Conservation (phyloP, 441 rosid species). For the Erodium chrysanthum region DNA sequence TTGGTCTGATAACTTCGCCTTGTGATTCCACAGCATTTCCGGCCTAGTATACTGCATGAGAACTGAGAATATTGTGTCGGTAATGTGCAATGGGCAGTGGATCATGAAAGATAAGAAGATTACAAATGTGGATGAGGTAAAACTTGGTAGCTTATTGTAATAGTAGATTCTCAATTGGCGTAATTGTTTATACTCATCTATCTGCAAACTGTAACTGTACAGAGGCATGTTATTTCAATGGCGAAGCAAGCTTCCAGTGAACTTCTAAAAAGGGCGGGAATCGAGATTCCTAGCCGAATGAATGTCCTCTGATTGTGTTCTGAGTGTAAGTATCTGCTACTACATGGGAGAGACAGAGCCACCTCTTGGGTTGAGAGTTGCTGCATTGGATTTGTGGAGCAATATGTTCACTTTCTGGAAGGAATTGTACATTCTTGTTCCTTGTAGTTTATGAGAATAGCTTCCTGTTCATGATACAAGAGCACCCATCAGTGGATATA, state of each 20-base stretch:
- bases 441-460: too few relatives aligned
- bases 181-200: not conserved
- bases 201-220: constrained; percentile 11
- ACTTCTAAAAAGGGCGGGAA: constrained; percentile 48
- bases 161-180: not conserved
- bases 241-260: constrained; percentile 43
- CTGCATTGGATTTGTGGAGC: too few relatives aligned
- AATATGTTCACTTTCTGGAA: not conserved
- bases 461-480: too few relatives aligned
- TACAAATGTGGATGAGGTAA: constrained; percentile 49
- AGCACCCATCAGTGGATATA: too few relatives aligned
- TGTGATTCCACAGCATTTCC: constrained; percentile 38
- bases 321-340: not conserved
- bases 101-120: constrained; percentile 57
- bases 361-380: too few relatives aligned
- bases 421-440: not conserved
- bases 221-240: constrained; percentile 38
- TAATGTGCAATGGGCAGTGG: constrained; percentile 73
- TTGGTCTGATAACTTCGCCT: not conserved
- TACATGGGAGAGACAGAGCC: too few relatives aligned
- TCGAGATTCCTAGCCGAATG: constrained; percentile 44
- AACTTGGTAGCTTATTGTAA: not conserved
- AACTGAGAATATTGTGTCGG: constrained; percentile 54
- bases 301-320: constrained; percentile 27
- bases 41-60: constrained; percentile 58